A percentile compares a stretch with the other conserved stretches of the same genome.
These are phyloP conservation scores for Omphalotus guepiniiformis DNA, from an alignment of 768 basidiomycete genomes.

Conservation along the genomic window DNA sequence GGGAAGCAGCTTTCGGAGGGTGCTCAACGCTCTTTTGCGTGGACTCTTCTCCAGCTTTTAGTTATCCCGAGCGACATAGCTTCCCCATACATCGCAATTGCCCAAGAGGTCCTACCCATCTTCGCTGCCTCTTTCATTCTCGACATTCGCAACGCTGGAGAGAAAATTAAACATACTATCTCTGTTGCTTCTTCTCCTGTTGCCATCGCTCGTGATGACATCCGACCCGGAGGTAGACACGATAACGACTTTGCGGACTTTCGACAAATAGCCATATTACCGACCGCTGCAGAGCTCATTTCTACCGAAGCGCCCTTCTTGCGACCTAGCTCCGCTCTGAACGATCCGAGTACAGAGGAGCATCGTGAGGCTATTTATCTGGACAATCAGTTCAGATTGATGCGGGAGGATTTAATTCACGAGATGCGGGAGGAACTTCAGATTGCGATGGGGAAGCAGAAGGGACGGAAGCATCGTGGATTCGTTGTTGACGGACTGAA, in stretches of 20 bases:
- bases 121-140: conserved; percentile 25
- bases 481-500: conserved; percentile 33
- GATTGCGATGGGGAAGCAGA: conserved; percentile 33
- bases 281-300: conserved; percentile 54
- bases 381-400: conserved; percentile 63
- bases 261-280: conserved; percentile 56
- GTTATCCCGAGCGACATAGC: conserved; percentile 30
- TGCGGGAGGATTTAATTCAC: conserved; percentile 60
- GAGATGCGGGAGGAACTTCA: conserved; percentile 55
- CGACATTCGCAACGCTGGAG: conserved; percentile 22
- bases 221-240: conserved; percentile 59
- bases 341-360: conserved; percentile 35
- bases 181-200: conserved; percentile 30
- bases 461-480: conserved; percentile 32
- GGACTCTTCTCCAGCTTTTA: conserved; percentile 48
- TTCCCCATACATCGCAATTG: conserved; percentile 33
- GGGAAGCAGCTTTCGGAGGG: conserved; percentile 26
- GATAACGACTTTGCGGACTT: conserved; percentile 67
- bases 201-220: conserved; percentile 18
- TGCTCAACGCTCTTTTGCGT: conserved; percentile 37
- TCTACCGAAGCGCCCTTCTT: conserved; percentile 45
- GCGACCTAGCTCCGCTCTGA: conserved; percentile 38
- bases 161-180: conserved; percentile 34
- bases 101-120: conserved; percentile 19
- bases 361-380: conserved; percentile 44